Base-by-base conservation (phyloP, 345 rosid genomes). In the Eucalyptus globulus region DNA sequence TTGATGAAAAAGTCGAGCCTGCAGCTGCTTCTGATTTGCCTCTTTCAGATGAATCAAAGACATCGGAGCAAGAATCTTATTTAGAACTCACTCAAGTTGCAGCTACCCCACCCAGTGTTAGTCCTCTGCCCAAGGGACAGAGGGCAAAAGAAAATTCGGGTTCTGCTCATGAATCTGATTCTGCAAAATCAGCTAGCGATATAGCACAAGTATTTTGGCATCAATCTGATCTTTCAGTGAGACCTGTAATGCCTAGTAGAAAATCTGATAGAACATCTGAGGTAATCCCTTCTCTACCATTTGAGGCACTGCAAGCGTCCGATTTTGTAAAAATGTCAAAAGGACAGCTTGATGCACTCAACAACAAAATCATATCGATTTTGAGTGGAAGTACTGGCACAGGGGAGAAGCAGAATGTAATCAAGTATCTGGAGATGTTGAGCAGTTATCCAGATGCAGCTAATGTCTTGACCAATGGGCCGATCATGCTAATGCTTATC, bases 221-320 rank as follows among this genome's bases (percentile, higher is more conserved):
- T 93, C 93, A 95, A 88, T 96, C 99, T 86, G 99, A 98, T 92
- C 98, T 97, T 88, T 94, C 99, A 31, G 98, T 98, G 87, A 95
- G 99, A 91, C 99, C 99, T 11, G 99, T 98, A 88, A 95, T 98
- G 99, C 99, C 99, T 72, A 95, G 96, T 92, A 95, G 95, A 91
- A 98, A 97, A 95, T 94, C 96, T 89, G 97, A 96, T 89, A 98
- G 95, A 94, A 88, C 86, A 51, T 91, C 95, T 51, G 97, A 94
- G 86, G 90, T 87, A 86, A 89, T 93, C 89, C 98, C 96, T 87
- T 94, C 98, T 62, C 96, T 97, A 88, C 95, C 98, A 53, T 97
- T 98, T 87, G 98, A 96, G 92, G 94, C 94, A 24, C 89, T 93
- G 89, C 96, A 94, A 88, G 93, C 96, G 65, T 90, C 99, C 90